A percentile compares a stretch with the other conserved stretches of the same genome.
phyloP scores from a whole-genome alignment of 129 eudicot genomes.

The Chrysanthemum lavandulifolium region DNA sequence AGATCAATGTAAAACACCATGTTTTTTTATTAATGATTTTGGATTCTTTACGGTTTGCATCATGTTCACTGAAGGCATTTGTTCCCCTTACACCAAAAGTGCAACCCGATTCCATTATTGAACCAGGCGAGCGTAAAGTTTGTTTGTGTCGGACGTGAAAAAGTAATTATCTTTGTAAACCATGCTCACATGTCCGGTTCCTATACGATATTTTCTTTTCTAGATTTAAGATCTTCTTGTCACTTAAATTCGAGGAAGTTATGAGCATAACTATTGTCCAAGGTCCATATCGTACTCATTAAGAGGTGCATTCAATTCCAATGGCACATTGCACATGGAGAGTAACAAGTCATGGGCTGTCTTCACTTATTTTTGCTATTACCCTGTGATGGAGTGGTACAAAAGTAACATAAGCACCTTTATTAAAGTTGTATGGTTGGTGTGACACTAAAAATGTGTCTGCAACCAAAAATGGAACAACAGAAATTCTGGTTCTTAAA shows the following conservation, averaged over 20 bases:
- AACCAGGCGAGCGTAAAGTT: no score
- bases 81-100: no score
- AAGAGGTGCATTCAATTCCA: conserved; percentile 3
- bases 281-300: not conserved
- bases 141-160: no score
- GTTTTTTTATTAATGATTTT: not conserved
- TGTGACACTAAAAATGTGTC: not conserved
- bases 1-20: no score
- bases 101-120: no score
- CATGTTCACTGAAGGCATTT: no score
- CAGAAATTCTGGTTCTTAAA: conserved; percentile 5
- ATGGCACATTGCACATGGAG: conserved; percentile 23
- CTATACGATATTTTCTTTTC: no score
- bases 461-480: not conserved
- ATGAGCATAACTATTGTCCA: conserved; percentile 10
- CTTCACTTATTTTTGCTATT: conserved; percentile 12
- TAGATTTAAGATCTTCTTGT: no score
- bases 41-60: not conserved
- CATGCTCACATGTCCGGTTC: no score
- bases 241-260: not conserved
- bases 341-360: not conserved
- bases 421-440: conserved; percentile 6
- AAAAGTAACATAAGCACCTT: conserved; percentile 8
- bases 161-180: no score
- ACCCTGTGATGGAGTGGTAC: conserved; percentile 14